Evolutionary conservation across 345 rosid species (phyloP), one percentile per base, ranked within the genome.

Genomic region (Erodium maritimum): DNA sequence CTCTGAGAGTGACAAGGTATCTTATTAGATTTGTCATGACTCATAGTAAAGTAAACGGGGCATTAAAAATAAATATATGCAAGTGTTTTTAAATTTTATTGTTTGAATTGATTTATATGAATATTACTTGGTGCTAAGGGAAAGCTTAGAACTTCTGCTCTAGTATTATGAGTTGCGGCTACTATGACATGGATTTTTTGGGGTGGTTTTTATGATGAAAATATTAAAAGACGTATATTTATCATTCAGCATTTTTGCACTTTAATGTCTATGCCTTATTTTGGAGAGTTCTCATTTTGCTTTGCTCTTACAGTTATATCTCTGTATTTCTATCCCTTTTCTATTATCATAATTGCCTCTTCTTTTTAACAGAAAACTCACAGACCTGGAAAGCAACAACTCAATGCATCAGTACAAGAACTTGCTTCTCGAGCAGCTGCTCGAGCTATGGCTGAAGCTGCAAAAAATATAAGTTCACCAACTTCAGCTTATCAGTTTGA

Each of bases 351-450:
- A 58, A 19, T 29, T 2, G 5, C 25, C 21, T 59, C 33, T 21
- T 2, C n/a, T 21, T 18, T 12, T 0, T 11, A 12, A 19, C 62
- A 86, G 96, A 75, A 68, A 74, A 71, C 64, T 70, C 62, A 20
- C 23, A 69, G 54, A 66, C 37, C 62, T 34, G 68, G 50, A 70
- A 80, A 67, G 73, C 69, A 61, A 22, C 80, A 79, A 50, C 73
- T 84, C 61, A 77, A 79, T 62, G 61, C 79, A 61, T 83, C 87
- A 6, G 85, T 93, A 19, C 83, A 81, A 66, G 96, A 86, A 67
- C 91, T 88, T 69, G 99, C 99, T 54, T 67, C 83, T 66, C 86
- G 70, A 55, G 99, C 95, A 67, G 85, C 96, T 25, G 80, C 84
- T 63, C 80, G 75, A 65, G 91, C 94, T 58, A 56, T 72, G 80